Evolutionary conservation across 805 yeast genomes (phyloP), one percentile per base, ranked within the genome.

Genomic region (Tetrapisispora fleetii): DNA sequence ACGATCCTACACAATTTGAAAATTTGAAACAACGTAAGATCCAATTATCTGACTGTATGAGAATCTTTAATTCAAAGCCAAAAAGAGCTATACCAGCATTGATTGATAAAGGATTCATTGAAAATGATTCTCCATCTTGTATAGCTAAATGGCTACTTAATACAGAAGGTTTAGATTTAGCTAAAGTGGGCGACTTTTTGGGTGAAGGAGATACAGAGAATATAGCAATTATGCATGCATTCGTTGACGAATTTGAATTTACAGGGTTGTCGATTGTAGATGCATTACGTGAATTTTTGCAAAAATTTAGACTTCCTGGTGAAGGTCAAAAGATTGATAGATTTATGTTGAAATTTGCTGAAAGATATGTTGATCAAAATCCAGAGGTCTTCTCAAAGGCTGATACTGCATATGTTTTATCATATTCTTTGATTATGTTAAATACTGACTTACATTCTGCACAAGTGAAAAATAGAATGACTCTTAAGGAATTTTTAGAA

Each of bases 261-360:
- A 68, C 75, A 5, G 73, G 74, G 33, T 63, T 75, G 54, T 71
- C 80, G 1, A 89, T 93, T 61, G 89, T 90, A 16, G 95, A 83
- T 56, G 95, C 98, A 0, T 71, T 93, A 70, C 77, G 99, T 55
- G 72, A 69, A 16, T 88, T 88, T 59, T 73, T 93, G 50, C 99
- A 95, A 61, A 75, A 80, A 43, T 95, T 93, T 69, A 76, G 99
- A 64, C 75, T 93, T 51, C 99, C 99, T 2, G 99, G 99, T 45
- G 99, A 93, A 68, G 90, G 96, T 5, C 99, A 93, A 69, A 91
- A 93, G 61, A 91, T 93, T 62, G 99, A 93, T 72, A 77, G 99
- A 57, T 88, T 82, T 62, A 87, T 95, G 96, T 77, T 93, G 63
- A 91, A 93, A 61, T 95, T 95, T 71, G 99, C 99, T 5, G 95